phyloP scores from a whole-genome alignment of 345 rosid genomes.

The Geranium rotundifolium region DNA sequence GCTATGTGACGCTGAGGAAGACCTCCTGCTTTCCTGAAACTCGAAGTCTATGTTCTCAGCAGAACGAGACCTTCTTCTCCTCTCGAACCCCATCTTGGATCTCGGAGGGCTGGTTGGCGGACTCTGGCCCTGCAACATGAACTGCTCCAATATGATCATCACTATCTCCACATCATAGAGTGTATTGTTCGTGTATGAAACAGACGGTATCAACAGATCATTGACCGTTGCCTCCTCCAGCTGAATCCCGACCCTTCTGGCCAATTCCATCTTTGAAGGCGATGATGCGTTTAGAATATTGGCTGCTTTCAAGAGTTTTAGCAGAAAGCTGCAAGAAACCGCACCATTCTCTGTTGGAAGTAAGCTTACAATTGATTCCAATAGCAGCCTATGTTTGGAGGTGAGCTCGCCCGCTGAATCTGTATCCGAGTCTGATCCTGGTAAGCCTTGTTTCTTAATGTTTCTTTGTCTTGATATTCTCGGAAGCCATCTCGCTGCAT shows the following conservation, averaged over 20 bases:
- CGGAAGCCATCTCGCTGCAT: constrained; percentile 76
- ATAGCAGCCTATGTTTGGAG: constrained; percentile 58
- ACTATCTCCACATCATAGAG: constrained; percentile 64
- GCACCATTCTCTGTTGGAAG: constrained; percentile 76
- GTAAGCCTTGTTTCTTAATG: too few species aligned
- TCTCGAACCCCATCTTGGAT: constrained; percentile 51
- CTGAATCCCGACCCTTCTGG: constrained; percentile 70
- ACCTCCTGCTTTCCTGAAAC: constrained; percentile 81
- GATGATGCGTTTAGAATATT: constrained; percentile 63
- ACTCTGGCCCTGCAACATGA: constrained; percentile 83
- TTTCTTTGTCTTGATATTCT: constrained; percentile 26
- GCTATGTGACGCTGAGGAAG: constrained; percentile 94
- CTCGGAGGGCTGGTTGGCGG: constrained; percentile 89
- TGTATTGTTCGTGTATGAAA: too few species aligned
- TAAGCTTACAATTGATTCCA: constrained; percentile 80
- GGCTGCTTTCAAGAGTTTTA: constrained; percentile 76
- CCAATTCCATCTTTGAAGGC: constrained; percentile 68
- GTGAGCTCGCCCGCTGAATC: constrained; percentile 36
- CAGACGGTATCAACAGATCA: constrained; percentile 53
- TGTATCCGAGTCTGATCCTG: constrained; percentile 34
- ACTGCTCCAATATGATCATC: constrained; percentile 66
- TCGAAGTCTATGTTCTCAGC: constrained; percentile 76
- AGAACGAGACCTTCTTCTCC: constrained; percentile 88
- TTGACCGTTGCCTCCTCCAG: constrained; percentile 75
- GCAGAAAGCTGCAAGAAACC: constrained; percentile 73